phyloP scores from a whole-genome alignment of 805 yeast species.

The Saturnispora kantuleensis region DNA sequence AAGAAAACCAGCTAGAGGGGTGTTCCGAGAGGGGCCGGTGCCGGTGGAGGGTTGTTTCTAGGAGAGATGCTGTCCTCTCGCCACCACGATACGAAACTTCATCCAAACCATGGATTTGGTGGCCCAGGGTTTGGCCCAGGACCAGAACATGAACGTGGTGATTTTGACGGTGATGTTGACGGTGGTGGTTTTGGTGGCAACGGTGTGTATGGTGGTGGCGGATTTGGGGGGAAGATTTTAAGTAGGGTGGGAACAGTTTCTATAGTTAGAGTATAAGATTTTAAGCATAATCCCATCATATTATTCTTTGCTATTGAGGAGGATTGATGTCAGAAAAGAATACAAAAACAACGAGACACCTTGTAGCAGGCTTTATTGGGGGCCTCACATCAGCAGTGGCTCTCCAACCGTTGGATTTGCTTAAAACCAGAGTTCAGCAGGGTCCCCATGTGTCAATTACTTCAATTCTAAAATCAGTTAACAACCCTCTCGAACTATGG shows the following conservation, averaged over 20 bases:
- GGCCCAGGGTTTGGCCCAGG: too few species aligned
- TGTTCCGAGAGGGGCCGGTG: constrained; percentile 25
- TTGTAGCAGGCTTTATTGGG: constrained; percentile 73
- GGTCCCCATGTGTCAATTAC: constrained; percentile 25
- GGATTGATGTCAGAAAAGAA: constrained; percentile 1
- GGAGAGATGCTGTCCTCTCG: constrained; percentile 10
- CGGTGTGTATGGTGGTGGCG: constrained; percentile 11
- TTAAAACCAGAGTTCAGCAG: constrained; percentile 83
- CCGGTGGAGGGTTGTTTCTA: constrained; percentile 26
- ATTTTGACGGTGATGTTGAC: not conserved
- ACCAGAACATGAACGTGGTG: constrained; percentile 4
- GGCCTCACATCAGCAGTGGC: constrained; percentile 74
- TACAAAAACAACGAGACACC: constrained; percentile 35
- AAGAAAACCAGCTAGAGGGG: constrained; percentile 17
- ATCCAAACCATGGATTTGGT: too few species aligned
- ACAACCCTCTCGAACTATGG: constrained; percentile 55
- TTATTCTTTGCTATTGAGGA: not conserved
- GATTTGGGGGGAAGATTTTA: constrained; percentile 5
- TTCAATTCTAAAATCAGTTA: constrained; percentile 31
- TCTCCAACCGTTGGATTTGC: constrained; percentile 80
- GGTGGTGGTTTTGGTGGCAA: constrained; percentile 10
- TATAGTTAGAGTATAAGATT: too few species aligned
- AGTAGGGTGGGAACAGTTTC: too few species aligned
- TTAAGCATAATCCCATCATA: not conserved
- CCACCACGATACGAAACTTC: too few species aligned